These are phyloP conservation scores for Atkinsonella hypoxylon DNA, from an alignment of 2,329 filamentous ascomycete species.

Conservation along the genomic window DNA sequence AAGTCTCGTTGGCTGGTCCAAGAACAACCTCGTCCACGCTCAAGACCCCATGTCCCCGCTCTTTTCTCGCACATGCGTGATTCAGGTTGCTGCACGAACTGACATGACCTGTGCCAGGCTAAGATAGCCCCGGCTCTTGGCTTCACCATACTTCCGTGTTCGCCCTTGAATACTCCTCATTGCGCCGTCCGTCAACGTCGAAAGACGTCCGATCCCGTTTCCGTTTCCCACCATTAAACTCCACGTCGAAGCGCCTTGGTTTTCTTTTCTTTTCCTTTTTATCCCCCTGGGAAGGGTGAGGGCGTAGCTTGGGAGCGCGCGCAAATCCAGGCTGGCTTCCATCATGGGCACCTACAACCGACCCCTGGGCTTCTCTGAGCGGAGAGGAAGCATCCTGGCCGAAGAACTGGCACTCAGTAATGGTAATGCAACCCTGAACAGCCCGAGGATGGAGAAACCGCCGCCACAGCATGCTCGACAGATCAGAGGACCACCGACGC, in stretches of 20 bases:
- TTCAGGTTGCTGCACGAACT: slow-evolving; percentile 7
- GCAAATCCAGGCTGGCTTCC: neutral
- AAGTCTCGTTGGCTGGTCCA: too few species aligned
- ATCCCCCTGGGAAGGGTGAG: too few species aligned
- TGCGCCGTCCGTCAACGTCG: neutral
- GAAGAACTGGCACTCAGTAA: slow-evolving; percentile 47
- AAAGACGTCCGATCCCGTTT: neutral
- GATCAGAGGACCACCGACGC: slow-evolving; percentile 48
- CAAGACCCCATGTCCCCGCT: too few species aligned
- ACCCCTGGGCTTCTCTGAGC: slow-evolving; percentile 48
- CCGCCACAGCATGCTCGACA: slow-evolving; percentile 26
- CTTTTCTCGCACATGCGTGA: neutral
- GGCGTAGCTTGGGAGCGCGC: too few species aligned
- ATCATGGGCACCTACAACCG: slow-evolving; percentile 27
- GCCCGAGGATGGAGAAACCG: slow-evolving; percentile 37
- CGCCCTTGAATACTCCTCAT: neutral
- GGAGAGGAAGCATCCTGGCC: slow-evolving; percentile 44
- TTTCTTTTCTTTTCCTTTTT: too few species aligned
- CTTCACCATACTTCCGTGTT: neutral
- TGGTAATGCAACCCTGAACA: slow-evolving; percentile 30
- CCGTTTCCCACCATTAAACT: neutral
- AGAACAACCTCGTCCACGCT: too few species aligned
- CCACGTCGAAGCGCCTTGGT: too few species aligned
- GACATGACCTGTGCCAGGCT: slow-evolving; percentile 7
- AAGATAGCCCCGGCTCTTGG: slow-evolving; percentile 5